Base-by-base conservation (phyloP, 805 yeast species). In the Metschnikowia gruessii region DNA sequence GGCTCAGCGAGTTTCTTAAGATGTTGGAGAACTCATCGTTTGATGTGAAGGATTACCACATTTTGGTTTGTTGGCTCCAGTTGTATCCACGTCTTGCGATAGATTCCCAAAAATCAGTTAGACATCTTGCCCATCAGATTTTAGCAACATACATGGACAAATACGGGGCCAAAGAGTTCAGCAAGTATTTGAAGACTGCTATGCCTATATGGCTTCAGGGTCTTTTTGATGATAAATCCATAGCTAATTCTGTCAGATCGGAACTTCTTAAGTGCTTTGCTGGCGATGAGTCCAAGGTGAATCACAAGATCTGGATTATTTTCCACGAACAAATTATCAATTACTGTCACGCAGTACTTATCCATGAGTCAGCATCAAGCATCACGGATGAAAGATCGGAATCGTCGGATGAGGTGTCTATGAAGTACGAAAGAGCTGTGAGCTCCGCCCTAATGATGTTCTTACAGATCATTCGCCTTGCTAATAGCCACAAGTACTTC, bases 141-240 rank as follows among this genome's bases (percentile, higher is more conserved):
- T 90, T 90, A 42, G 77, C 85, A 1, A 62, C 60, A 15, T 62
- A 64, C 34, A 57, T 70, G 43, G 50, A 54, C 18, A 69, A 81
- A 33, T 80, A 86, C 33, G 76, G 75, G 5, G 71, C 73, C 4
- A 87, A 83, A 54, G 66, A 68, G 34, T 80, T 80, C 46, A 69
- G 82, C 21, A 85, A 80, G 53, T 85, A 83, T 61, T 69, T 92
- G 51, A 82, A 81, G 49, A 85, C 85, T 53, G 74, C 86, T 0
- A 72, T 88, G 7, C 94, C 95, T 0, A 66, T 84, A 1, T 81
- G 95, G 82, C 57, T 91, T 4, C 72, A 80, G 22, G 95, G 95
- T 0, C 57, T 75, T 2, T 85, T 74, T 59, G 98, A 92, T 56
- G 97, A 91, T 53, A 62, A 80, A 37, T 50, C 74, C 1, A 92